phyloP scores from a whole-genome alignment of 768 basidiomycete species.

The Pulveroboletus sp. region DNA sequence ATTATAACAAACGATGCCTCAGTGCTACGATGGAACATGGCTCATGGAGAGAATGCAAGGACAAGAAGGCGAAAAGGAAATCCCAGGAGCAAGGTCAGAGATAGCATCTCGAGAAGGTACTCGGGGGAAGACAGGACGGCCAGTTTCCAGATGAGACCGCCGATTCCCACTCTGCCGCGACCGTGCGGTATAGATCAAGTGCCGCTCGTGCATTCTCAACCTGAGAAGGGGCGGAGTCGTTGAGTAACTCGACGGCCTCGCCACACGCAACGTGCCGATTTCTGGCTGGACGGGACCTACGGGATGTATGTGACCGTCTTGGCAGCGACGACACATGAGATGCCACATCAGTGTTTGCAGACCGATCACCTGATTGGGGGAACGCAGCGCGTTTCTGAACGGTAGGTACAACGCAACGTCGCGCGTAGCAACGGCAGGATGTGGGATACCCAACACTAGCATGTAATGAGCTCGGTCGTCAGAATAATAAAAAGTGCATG shows the following conservation, averaged over 20 bases:
- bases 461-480: constrained; percentile 12
- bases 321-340: constrained; percentile 73
- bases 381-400: constrained; percentile 65
- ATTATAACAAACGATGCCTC: constrained; percentile 21
- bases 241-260: constrained; percentile 10
- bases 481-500: constrained; percentile 1
- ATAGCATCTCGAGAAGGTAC: constrained; percentile 78
- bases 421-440: constrained; percentile 70
- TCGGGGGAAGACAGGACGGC: constrained; percentile 74
- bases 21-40: background rate
- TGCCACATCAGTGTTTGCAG: constrained; percentile 79
- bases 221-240: constrained; percentile 34
- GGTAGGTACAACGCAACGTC: constrained; percentile 81
- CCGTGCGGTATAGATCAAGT: constrained; percentile 50
- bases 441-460: constrained; percentile 74
- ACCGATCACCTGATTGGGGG: constrained; percentile 63
- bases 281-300: constrained; percentile 40
- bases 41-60: background rate
- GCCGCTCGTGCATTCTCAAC: constrained; percentile 70
- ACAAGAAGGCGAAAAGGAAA: constrained; percentile 15
- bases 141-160: constrained; percentile 58
- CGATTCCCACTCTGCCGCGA: constrained; percentile 61
- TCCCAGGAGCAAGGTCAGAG: constrained; percentile 32
- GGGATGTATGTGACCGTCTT: constrained; percentile 66
- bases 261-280: background rate